A percentile compares a stretch with the other conserved stretches of the same genome.
Conservation (phyloP, 208 protist species). For the Crithidia thermophila region DNA sequence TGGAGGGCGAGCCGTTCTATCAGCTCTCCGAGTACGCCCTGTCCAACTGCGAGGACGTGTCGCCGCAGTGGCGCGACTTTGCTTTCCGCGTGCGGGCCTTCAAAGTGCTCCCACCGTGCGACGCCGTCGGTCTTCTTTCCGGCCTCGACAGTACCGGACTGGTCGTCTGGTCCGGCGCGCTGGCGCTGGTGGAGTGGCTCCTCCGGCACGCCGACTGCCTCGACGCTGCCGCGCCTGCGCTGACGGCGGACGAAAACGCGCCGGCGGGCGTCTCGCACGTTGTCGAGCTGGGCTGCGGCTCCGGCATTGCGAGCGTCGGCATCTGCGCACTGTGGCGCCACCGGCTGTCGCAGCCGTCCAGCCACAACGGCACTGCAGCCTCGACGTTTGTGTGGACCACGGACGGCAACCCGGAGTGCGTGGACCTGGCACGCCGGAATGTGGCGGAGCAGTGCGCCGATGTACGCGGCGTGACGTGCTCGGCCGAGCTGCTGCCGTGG, state of each 20-base stretch:
- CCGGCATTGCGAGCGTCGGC: slow-evolving; percentile 31
- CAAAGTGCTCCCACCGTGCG: slow-evolving; percentile 33
- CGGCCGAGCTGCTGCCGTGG: slow-evolving; percentile 27
- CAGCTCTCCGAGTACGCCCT: slow-evolving; percentile 24
- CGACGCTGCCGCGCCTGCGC: not conserved
- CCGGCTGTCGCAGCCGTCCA: not conserved
- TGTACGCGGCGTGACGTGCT: not conserved
- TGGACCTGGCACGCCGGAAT: slow-evolving; percentile 30
- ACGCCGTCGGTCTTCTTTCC: slow-evolving; percentile 37
- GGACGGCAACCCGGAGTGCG: slow-evolving; percentile 41
- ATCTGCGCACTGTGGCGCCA: slow-evolving; percentile 19
- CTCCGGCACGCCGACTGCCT: not conserved
- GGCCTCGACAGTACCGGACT: slow-evolving; percentile 43
- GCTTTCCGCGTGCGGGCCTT: slow-evolving; percentile 37
- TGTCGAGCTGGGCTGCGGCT: slow-evolving; percentile 45
- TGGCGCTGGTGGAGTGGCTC: slow-evolving; percentile 47
- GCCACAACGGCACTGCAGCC: not conserved
- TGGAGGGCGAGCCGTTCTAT: slow-evolving; percentile 47
- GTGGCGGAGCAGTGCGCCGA: slow-evolving; percentile 21
- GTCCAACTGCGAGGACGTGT: not conserved
- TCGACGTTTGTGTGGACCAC: slow-evolving; percentile 27
- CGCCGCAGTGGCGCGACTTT: slow-evolving; percentile 10
- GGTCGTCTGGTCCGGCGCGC: slow-evolving; percentile 40
- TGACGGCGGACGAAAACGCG: not conserved
- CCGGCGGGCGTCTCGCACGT: not conserved